Conservation (phyloP, 768 basidiomycete species). For the Agaricus bisporus region DNA sequence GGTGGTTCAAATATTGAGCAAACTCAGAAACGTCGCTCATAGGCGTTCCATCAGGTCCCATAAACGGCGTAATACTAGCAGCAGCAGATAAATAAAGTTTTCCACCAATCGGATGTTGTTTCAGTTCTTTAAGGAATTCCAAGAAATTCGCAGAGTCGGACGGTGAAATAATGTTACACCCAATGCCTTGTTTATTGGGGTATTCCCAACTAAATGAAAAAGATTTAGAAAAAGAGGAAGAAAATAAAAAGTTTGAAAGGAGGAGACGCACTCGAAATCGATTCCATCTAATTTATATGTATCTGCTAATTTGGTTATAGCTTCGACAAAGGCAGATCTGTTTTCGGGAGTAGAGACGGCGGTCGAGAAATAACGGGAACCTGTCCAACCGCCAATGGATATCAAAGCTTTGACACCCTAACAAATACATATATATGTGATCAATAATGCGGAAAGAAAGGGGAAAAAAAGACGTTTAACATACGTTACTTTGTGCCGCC, state of each 20-base stretch:
- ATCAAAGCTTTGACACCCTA: slow-evolving; percentile 52
- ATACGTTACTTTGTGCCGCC: slow-evolving; percentile 32
- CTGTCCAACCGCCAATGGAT: slow-evolving; percentile 67
- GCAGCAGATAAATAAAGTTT: slow-evolving; percentile 50
- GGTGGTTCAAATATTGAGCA: slow-evolving; percentile 48
- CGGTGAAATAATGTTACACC: slow-evolving; percentile 52
- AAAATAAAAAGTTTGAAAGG: not conserved
- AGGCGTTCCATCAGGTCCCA: slow-evolving; percentile 47
- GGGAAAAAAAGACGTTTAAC: slow-evolving; percentile 8
- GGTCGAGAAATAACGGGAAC: slow-evolving; percentile 52
- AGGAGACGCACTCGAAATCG: slow-evolving; percentile 37
- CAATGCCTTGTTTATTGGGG: slow-evolving; percentile 57
- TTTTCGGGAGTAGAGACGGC: slow-evolving; percentile 47
- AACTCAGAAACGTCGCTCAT: slow-evolving; percentile 64
- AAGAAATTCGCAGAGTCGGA: slow-evolving; percentile 75
- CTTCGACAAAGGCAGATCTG: slow-evolving; percentile 51
- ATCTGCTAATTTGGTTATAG: slow-evolving; percentile 37
- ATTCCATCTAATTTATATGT: slow-evolving; percentile 53
- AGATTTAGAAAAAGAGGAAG: not conserved
- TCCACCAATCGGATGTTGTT: slow-evolving; percentile 38
- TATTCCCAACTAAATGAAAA: slow-evolving; percentile 66
- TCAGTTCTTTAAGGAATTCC: slow-evolving; percentile 65
- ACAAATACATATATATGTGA: too few species aligned
- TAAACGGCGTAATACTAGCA: slow-evolving; percentile 30
- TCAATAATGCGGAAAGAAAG: too few species aligned